Evolutionary conservation across 768 basidiomycete genomes (phyloP).

Genomic region (Kockovaella imperatae): DNA sequence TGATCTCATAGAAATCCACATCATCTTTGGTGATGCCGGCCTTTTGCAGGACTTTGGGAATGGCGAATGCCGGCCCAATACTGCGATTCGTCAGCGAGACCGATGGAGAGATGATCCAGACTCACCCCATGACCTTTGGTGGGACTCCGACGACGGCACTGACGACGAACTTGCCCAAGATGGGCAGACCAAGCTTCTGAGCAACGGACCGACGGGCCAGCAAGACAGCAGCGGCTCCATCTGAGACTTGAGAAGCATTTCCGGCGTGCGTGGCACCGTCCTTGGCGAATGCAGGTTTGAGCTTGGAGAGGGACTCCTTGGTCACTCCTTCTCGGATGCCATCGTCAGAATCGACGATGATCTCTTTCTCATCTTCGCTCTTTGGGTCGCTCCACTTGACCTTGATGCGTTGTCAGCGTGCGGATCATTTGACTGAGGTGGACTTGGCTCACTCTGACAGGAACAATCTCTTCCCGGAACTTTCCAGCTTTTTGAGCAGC

Average conservation of each 20-base stretch:
- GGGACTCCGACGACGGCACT: constrained; percentile 64
- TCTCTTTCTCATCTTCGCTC: constrained; percentile 52
- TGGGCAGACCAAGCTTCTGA: constrained; percentile 63
- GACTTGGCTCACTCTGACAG: constrained; percentile 52
- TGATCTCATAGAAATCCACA: constrained; percentile 47
- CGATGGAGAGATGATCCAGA: neutral
- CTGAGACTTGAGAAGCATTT: constrained; percentile 59
- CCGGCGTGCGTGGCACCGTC: constrained; percentile 49
- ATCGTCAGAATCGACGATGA: constrained; percentile 65
- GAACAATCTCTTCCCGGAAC: constrained; percentile 83
- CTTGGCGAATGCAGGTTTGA: constrained; percentile 73
- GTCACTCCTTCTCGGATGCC: constrained; percentile 81
- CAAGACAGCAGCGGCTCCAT: constrained; percentile 80
- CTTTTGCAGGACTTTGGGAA: constrained; percentile 64
- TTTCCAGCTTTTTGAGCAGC: constrained; percentile 59
- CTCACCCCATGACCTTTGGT: constrained; percentile 38
- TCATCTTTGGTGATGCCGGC: constrained; percentile 55
- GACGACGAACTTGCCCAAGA: constrained; percentile 76
- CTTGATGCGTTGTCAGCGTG: constrained; percentile 8
- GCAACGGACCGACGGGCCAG: constrained; percentile 73
- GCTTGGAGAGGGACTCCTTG: constrained; percentile 60
- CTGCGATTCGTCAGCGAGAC: constrained; percentile 9
- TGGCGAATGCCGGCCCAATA: constrained; percentile 74
- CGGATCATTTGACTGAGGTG: neutral
- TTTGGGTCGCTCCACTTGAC: constrained; percentile 49